Evolutionary conservation across 2,329 filamentous ascomycete genomes (phyloP).

Genomic region (Claviceps paspali): DNA sequence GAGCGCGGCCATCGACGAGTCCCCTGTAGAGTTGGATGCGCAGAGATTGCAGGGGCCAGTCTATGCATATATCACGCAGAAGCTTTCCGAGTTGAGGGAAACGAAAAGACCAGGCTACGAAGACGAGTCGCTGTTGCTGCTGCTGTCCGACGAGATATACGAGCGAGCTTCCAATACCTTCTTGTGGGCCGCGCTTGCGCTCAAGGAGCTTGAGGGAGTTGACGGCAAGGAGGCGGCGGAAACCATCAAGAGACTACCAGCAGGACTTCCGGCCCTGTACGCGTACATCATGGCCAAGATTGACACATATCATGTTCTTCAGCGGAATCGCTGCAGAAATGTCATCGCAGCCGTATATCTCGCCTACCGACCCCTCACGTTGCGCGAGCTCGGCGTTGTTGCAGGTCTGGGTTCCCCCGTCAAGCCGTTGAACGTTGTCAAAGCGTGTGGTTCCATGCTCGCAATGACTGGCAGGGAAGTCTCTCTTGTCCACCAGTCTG

Average conservation of each 20-base stretch:
- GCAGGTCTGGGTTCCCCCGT: slow-evolving; percentile 9
- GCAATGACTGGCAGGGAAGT: slow-evolving; percentile 15
- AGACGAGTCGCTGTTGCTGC: slow-evolving; percentile 2
- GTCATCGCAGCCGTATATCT: slow-evolving; percentile 9
- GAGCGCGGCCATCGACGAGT: slow-evolving; percentile 15
- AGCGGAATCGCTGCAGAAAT: slow-evolving; percentile 4
- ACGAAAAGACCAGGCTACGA: slow-evolving; percentile 1
- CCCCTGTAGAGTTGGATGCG: slow-evolving; percentile 23
- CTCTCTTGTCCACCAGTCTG: slow-evolving; percentile 28
- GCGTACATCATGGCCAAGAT: slow-evolving; percentile 3
- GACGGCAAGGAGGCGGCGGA: slow-evolving; percentile 4
- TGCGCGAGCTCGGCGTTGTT: slow-evolving; percentile 17
- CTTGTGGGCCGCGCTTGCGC: slow-evolving; percentile 7
- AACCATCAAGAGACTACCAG: slow-evolving; percentile 4
- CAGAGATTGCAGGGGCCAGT: slow-evolving; percentile 21
- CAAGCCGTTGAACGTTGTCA: slow-evolving; percentile 12
- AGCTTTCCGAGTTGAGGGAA: slow-evolving; percentile 11
- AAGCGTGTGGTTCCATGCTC: slow-evolving; percentile 22
- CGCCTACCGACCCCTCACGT: slow-evolving; percentile 19
- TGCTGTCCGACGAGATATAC: slow-evolving; percentile 5
- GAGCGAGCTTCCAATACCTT: slow-evolving; percentile 10
- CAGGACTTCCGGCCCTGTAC: slow-evolving; percentile 5
- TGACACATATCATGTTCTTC: slow-evolving; percentile 1
- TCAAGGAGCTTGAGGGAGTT: slow-evolving; percentile 5
- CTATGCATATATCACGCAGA: slow-evolving; percentile 19